Evolutionary conservation across 495 filamentous ascomycete species (phyloP), one percentile per base, ranked within the genome.

Genomic region (Annulohypoxylon stygium): DNA sequence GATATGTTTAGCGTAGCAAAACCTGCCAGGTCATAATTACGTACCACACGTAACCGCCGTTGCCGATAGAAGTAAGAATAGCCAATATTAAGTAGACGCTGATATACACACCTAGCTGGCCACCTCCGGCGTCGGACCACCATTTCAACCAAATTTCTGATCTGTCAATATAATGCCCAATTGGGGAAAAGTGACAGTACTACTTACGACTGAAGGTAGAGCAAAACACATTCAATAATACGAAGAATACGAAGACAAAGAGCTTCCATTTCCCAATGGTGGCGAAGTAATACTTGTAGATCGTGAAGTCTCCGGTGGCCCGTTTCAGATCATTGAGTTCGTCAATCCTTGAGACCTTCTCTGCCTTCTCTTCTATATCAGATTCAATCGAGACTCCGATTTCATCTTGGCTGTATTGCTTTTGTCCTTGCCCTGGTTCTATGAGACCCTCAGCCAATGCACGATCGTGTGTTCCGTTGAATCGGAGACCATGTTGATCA

Each of bases 61-160:
- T 54, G 1, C 50, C 50, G 30, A 54, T 16, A 11, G 50, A 54
- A 14, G 25, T 14, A 3, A 54, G 30, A 8, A 54, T 33, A 11
- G 50, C 50, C 7, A 54, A 23, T 7, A 54, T 12, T 12, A 54
- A 33, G 26, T 54, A 54, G 6, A 54, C n/a, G 50, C 50, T 54
- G 50, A 54, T 54, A 54, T 54, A 54, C 11, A 54, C 1, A 5
- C 50, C 50, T 33, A 54, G 12, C 9, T 34, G 50, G 50, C 50
- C 50, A 34, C 50, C 50, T 34, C 50, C 50, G 12, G 50, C 50
- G 12, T 54, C 50, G 9, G 50, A 30, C 50, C 50, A 54, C 50
- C 50, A 54, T 30, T 54, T 54, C 1, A 54, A 23, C 50, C 50
- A 54, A 12, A 54, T 54, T 54, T 54, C 50, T 54, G 11, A 54